phyloP scores from a whole-genome alignment of 2,329 filamentous ascomycete species.

The Colletotrichum sp. region DNA sequence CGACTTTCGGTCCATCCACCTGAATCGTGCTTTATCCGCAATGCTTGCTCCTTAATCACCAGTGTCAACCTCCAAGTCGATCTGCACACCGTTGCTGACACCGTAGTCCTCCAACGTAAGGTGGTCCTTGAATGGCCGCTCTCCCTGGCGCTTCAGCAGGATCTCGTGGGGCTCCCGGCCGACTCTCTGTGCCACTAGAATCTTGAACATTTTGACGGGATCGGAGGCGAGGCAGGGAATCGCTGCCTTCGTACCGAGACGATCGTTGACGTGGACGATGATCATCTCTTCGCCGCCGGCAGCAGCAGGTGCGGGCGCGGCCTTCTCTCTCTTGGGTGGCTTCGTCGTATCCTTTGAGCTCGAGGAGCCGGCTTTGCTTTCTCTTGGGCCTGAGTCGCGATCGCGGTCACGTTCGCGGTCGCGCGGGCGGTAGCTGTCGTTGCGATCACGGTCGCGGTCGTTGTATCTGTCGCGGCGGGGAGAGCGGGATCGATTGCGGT shows the following conservation, averaged over 20 bases:
- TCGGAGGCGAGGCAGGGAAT: constrained; percentile 90
- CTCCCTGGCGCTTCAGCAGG: constrained; percentile 87
- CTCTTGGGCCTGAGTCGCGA: constrained; percentile 25
- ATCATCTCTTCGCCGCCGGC: constrained; percentile 79
- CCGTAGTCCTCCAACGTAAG: constrained; percentile 90
- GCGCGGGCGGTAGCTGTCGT: constrained; percentile 33
- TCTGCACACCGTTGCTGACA: constrained; percentile 86
- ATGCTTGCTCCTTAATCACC: constrained; percentile 50
- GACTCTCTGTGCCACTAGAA: constrained; percentile 88
- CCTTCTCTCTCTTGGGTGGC: constrained; percentile 35
- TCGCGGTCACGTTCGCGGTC: constrained; percentile 33
- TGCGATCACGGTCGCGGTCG: constrained; percentile 40
- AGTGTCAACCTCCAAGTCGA: constrained; percentile 67
- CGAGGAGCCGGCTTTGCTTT: constrained; percentile 30
- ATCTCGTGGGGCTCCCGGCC: constrained; percentile 92
- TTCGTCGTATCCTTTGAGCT: constrained; percentile 31
- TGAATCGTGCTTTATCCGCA: background rate
- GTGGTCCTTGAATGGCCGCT: constrained; percentile 91
- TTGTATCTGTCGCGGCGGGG: constrained; percentile 29
- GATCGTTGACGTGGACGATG: constrained; percentile 90
- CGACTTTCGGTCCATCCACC: background rate
- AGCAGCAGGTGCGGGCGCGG: constrained; percentile 28
- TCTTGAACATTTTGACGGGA: constrained; percentile 85
- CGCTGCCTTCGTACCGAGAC: constrained; percentile 93
- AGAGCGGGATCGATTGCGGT: constrained; percentile 49